These are phyloP conservation scores for Teunomyces barrocoloradensis DNA, from an alignment of 805 yeast genomes.

Conservation along the genomic window DNA sequence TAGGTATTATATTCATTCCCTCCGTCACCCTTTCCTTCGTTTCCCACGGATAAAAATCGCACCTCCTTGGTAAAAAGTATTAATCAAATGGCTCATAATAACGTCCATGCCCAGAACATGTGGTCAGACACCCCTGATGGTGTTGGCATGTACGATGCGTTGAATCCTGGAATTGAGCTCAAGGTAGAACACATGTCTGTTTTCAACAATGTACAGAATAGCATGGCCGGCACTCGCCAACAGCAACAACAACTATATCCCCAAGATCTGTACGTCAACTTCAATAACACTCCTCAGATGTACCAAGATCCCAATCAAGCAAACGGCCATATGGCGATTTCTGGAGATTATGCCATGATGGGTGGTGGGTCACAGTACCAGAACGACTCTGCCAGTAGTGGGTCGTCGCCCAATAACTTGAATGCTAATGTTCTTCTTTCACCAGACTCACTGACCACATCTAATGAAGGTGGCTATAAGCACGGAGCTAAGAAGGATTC, in stretches of 20 bases:
- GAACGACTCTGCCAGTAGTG: not conserved
- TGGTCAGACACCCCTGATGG: not conserved
- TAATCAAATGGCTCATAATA: not conserved
- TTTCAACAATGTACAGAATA: constrained; percentile 2
- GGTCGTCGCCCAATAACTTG: not conserved
- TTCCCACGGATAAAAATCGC: not conserved
- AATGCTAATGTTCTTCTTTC: not conserved
- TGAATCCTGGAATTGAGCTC: constrained; percentile 1
- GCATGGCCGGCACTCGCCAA: not conserved
- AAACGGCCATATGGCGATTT: not conserved
- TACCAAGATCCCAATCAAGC: not conserved
- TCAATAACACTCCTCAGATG: not conserved
- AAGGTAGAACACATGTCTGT: constrained; percentile 6
- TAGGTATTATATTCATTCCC: not conserved
- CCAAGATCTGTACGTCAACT: not conserved
- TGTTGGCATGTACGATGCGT: not conserved
- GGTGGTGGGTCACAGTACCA: not conserved
- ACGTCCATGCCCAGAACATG: not conserved
- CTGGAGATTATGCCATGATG: not conserved
- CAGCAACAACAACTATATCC: too few species aligned
- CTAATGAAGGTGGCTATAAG: constrained; percentile 4
- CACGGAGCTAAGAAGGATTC: not conserved
- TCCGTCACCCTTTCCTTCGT: not conserved
- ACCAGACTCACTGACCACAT: constrained; percentile 7
- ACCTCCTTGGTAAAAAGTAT: not conserved